These are phyloP conservation scores for Exophiala sp. DNA, from an alignment of 2,329 filamentous ascomycete species.

Conservation along the genomic window DNA sequence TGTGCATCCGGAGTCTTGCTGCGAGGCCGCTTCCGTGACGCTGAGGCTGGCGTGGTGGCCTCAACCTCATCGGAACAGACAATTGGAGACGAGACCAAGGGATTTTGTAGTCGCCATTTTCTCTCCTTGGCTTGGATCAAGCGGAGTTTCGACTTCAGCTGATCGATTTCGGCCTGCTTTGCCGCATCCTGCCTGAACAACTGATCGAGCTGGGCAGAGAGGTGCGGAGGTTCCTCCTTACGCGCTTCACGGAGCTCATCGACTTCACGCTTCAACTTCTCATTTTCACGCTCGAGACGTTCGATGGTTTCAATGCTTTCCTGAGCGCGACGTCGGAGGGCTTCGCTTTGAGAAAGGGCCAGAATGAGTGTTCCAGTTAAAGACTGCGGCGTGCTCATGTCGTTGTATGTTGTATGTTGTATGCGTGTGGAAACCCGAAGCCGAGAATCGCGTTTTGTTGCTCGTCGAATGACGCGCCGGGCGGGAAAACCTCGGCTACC, in stretches of 20 bases:
- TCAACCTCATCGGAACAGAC: constrained; percentile 12
- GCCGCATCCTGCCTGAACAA: constrained; percentile 25
- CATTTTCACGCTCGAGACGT: constrained; percentile 32
- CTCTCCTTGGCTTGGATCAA: constrained; percentile 13
- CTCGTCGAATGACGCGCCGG: neutral
- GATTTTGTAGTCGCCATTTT: constrained; percentile 16
- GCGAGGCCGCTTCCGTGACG: constrained; percentile 14
- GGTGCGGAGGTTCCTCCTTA: neutral
- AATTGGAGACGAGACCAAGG: constrained; percentile 16
- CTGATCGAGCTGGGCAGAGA: constrained; percentile 17
- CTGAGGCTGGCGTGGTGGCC: neutral
- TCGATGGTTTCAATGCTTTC: constrained; percentile 14
- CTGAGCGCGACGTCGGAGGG: constrained; percentile 26
- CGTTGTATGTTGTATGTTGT: neutral
- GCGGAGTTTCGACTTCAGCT: constrained; percentile 20
- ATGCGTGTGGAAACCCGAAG: neutral
- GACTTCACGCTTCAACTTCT: constrained; percentile 29
- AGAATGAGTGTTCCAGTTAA: constrained; percentile 16
- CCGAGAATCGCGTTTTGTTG: neutral
- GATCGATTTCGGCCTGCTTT: constrained; percentile 27
- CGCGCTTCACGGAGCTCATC: constrained; percentile 10
- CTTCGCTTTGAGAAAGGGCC: constrained; percentile 30
- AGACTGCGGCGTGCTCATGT: neutral
- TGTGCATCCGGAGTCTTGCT: constrained; percentile 6
- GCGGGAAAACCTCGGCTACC: neutral